A percentile compares a stretch with the other conserved stretches of the same genome.
These are phyloP conservation scores for Mycena belliarum DNA, from an alignment of 768 basidiomycete genomes.

Conservation along the genomic window DNA sequence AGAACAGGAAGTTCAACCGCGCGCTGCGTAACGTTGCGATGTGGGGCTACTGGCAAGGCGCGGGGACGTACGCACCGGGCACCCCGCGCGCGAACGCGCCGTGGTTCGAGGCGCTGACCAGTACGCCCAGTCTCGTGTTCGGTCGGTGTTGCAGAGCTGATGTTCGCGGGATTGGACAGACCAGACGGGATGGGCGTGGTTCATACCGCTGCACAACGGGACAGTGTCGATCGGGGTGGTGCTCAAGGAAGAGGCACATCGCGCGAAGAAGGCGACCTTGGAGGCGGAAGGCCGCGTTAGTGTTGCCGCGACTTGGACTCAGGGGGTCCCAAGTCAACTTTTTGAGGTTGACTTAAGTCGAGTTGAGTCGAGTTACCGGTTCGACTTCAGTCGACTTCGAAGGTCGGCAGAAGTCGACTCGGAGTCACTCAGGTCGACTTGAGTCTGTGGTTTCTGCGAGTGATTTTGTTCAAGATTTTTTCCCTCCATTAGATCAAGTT, in stretches of 20 bases:
- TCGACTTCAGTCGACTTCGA: too few relatives aligned
- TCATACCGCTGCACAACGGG: slow-evolving; percentile 36
- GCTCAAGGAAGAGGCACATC: slow-evolving; percentile 30
- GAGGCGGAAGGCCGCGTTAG: too few relatives aligned
- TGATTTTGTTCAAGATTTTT: too few relatives aligned
- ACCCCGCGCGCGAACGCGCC: slow-evolving; percentile 36
- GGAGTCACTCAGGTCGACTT: too few relatives aligned
- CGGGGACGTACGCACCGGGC: slow-evolving; percentile 33
- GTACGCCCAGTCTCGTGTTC: not conserved
- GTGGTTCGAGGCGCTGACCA: slow-evolving; percentile 47
- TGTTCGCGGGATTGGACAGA: slow-evolving; percentile 28
- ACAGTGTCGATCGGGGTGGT: slow-evolving; percentile 40
- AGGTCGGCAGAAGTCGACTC: too few relatives aligned
- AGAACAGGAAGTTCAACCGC: slow-evolving; percentile 46
- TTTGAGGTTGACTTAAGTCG: too few relatives aligned
- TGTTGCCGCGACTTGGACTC: too few relatives aligned
- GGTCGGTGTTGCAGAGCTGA: not conserved
- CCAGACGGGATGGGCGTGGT: slow-evolving; percentile 42
- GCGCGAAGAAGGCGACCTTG: slow-evolving; percentile 14
- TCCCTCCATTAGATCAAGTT: too few relatives aligned
- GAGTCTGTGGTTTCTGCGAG: too few relatives aligned
- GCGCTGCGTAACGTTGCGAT: slow-evolving; percentile 48
- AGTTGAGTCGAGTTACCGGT: too few relatives aligned
- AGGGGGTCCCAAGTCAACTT: too few relatives aligned
- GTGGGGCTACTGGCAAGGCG: slow-evolving; percentile 52